Base-by-base conservation (phyloP, 2,329 filamentous ascomycete species). In the Aspergillus aculeatus region DNA sequence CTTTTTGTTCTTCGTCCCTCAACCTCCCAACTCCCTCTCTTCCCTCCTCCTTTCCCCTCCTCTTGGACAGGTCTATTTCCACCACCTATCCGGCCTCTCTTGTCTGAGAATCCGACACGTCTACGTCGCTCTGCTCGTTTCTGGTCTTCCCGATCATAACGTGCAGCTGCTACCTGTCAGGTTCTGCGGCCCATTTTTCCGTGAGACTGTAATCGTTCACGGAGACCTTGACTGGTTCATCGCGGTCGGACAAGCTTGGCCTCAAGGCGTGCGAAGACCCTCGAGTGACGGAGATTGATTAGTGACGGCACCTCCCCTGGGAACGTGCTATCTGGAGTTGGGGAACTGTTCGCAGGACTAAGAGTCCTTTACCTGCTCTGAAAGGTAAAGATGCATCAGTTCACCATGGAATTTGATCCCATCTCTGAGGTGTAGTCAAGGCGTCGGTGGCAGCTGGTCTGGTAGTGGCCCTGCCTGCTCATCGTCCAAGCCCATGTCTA, bases 171-270 rank as follows among this genome's bases (percentile, higher is more conserved):
- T 59, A 44, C 54, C 62, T 64, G 63, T 68, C 69, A 68, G 64
- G 66, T 70, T 72, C 68, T 67, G 64, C 64, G 69, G 68, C 71
- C 68, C 66, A 44, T 44, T 65, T 68, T 70, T 71, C 67, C 70
- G 70, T 73, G 71, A 73, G 67, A 71, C 64, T 61, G 50, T 56
- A 65, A 41, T 54, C 51, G 29, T 65, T 74, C 69, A 69, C 70
- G 71, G 73, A 75, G 72, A 73, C 73, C 74, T 76, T 74, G 65
- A 73, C 71, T 75, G 73, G 73, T 75, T 75, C 66, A 70, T 70
- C 65, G 68, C 69, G 71, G 71, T 73, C 72, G 68, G 71, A 70
- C 69, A 72, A 69, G 69, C 68, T 62, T 65, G 64, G 63, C 65
- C 66, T 64, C 64, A 59, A 69, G 73, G 65, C 60, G 68, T 70